Evolutionary conservation across 2,329 filamentous ascomycete genomes (phyloP), one percentile per base, ranked within the genome.

Genomic region (Apiospora aurea): DNA sequence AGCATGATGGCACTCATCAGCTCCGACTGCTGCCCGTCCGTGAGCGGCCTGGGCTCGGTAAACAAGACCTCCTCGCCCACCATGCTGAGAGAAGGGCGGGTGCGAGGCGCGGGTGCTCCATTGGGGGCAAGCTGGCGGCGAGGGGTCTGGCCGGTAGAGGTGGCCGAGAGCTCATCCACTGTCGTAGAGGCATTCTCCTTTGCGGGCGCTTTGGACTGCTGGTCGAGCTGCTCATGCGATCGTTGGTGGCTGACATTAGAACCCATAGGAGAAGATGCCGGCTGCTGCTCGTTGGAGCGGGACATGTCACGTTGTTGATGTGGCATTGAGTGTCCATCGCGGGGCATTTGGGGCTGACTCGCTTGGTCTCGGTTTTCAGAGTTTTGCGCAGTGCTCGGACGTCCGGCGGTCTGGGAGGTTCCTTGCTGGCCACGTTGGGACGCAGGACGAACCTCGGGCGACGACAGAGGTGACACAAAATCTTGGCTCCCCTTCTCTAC

Each of bases 1-100:
- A 88, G 77, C 18, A 81, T 79, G 61, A 82, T 81, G 6, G 82
- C 77, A 1, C 41, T 46, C 13, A 46, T 34, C 21, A 74, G 16
- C 8, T 38, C 49, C 16, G 49, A 34, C 44, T 72, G 51, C 29
- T 74, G 51, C 2, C 53, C 41, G 0, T 43, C 69, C 10, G 71
- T 68, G 43, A 74, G 44, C 46, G 47, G 34, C 44, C 10, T 49
- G 14, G 67, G 44, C 67, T 49, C 16, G 67, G 13, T 38, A 8
- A 64, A 64, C 26, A 26, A 69, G 21, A 69, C 34, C 66, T 68
- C 68, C 68, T 69, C 68, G 34, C 68, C 68, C 5, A 69, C 68
- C 26, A 41, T 53, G 8, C 68, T 69, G 57, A 64, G 57, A 14
- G 57, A 41, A n/a, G 57, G 57, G 10, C 57, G 57, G 8, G 57